phyloP scores from a whole-genome alignment of 345 rosid genomes.

The Populus deltoides region DNA sequence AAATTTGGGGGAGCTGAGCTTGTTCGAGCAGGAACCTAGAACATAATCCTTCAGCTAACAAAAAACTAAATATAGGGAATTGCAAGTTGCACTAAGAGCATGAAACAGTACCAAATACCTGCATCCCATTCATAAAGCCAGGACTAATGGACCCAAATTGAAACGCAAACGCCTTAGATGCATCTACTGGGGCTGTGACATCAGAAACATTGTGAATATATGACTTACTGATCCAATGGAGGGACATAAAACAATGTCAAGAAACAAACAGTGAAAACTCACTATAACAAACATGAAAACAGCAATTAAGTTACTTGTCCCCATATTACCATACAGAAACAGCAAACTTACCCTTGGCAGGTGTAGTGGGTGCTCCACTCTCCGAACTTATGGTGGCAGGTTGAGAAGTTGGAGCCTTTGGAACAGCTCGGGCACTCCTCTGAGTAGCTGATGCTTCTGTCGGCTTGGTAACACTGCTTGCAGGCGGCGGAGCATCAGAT shows the following conservation, averaged over 20 bases:
- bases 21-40: constrained; percentile 90
- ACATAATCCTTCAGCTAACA: constrained; percentile 9
- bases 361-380: constrained; percentile 25
- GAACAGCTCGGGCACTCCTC: constrained; percentile 50
- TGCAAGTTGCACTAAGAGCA: background rate
- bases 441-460: constrained; percentile 39
- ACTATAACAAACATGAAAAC: background rate
- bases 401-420: constrained; percentile 84
- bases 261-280: background rate
- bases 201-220: constrained; percentile 4
- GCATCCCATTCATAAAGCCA: constrained; percentile 75
- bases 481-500: constrained; percentile 41
- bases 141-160: constrained; percentile 91
- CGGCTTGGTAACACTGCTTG: constrained; percentile 36
- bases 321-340: background rate
- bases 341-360: constrained; percentile 51
- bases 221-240: background rate
- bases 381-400: constrained; percentile 57
- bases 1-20: constrained; percentile 96
- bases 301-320: background rate
- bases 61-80: background rate
- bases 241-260: background rate
- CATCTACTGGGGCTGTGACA: constrained; percentile 47
- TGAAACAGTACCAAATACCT: constrained; percentile 32
- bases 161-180: constrained; percentile 61